Conservation (phyloP, 192 early-diverging fungal genomes). For the Coemansia sp. region DNA sequence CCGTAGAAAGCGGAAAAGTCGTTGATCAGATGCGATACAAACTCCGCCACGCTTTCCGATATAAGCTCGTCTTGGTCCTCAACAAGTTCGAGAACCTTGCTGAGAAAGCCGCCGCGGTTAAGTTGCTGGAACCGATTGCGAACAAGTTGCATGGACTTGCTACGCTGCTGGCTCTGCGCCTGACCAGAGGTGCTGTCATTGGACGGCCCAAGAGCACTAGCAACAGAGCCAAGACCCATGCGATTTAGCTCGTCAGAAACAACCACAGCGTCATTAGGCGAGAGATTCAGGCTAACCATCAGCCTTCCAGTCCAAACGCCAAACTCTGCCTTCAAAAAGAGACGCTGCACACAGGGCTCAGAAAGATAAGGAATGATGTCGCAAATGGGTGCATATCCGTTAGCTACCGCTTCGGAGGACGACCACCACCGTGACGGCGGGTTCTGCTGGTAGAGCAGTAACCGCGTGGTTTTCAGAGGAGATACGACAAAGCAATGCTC, state of each 20-base stretch:
- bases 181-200: constrained; percentile 11
- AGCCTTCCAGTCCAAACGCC: constrained; percentile 52
- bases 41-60: constrained; percentile 42
- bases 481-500: constrained; percentile 50
- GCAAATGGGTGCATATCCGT: constrained; percentile 51
- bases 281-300: constrained; percentile 43
- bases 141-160: constrained; percentile 47
- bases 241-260: constrained; percentile 48
- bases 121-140: constrained; percentile 55
- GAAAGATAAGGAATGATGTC: constrained; percentile 50
- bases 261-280: constrained; percentile 45
- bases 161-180: constrained; percentile 40
- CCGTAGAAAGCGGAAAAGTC: constrained; percentile 51
- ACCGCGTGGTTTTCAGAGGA: constrained; percentile 39
- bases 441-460: constrained; percentile 52
- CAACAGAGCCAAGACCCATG: constrained; percentile 46
- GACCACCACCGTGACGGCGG: constrained; percentile 48
- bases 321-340: constrained; percentile 53
- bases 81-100: constrained; percentile 33
- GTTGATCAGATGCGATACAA: constrained; percentile 48
- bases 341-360: constrained; percentile 50
- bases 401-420: constrained; percentile 39
- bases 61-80: constrained; percentile 39
- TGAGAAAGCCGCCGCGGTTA: constrained; percentile 44
- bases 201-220: constrained; percentile 16